These are phyloP conservation scores for Coemansia sp. DNA, from an alignment of 192 early-diverging fungal genomes.

Conservation along the genomic window DNA sequence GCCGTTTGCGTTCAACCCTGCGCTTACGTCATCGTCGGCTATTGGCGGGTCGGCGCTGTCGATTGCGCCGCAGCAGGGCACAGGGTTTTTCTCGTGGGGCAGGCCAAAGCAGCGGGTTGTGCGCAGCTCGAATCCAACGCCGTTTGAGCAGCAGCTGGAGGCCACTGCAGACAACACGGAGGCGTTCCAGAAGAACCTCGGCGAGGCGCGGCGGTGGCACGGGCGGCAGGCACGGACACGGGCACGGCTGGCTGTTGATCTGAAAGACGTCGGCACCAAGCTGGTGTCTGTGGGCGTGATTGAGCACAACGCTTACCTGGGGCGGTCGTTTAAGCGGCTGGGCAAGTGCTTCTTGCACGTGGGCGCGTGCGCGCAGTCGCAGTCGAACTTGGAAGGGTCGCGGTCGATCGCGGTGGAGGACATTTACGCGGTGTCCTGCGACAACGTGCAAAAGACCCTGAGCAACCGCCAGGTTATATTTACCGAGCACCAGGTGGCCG, in stretches of 20 bases:
- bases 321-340: conserved; percentile 39
- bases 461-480: conserved; percentile 48
- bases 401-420: conserved; percentile 43
- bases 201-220: conserved; percentile 40
- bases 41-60: conserved; percentile 18
- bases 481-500: conserved; percentile 48
- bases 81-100: conserved; percentile 45
- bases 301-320: conserved; percentile 34
- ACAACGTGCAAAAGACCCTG: conserved; percentile 46
- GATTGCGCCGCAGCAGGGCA: conserved; percentile 20
- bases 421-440: conserved; percentile 27
- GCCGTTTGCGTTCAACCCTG: conserved; percentile 52
- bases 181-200: conserved; percentile 33
- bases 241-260: conserved; percentile 28
- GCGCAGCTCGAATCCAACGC: conserved; percentile 25
- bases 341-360: conserved; percentile 42
- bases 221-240: conserved; percentile 48
- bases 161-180: conserved; percentile 30
- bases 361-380: conserved; percentile 31
- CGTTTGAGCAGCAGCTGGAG: conserved; percentile 45
- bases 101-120: conserved; percentile 16
- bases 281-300: conserved; percentile 40
- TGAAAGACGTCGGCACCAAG: conserved; percentile 39
- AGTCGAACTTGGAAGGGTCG: conserved; percentile 51
- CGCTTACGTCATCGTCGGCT: conserved; percentile 19